These are phyloP conservation scores for Penicillium thymicola DNA, from an alignment of 2,329 filamentous ascomycete genomes.

Conservation along the genomic window DNA sequence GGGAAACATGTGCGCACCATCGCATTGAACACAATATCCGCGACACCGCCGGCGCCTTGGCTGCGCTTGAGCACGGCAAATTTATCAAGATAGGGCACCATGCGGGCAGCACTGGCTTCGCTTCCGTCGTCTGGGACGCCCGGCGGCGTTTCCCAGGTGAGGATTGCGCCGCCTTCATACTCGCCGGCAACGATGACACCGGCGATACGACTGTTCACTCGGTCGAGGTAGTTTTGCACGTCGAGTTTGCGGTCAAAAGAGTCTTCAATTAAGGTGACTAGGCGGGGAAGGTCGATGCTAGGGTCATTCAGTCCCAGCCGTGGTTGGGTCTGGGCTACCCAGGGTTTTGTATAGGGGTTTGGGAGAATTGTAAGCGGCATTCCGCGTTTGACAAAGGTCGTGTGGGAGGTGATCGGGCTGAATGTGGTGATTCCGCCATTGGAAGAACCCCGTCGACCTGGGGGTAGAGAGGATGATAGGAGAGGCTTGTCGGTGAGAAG, in stretches of 20 bases:
- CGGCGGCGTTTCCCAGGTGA: constrained; percentile 86
- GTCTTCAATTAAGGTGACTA: constrained; percentile 87
- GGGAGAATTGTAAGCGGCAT: constrained; percentile 86
- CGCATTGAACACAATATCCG: constrained; percentile 92
- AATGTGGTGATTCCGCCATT: constrained; percentile 26
- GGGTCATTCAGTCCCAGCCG: constrained; percentile 72
- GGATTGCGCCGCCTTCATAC: constrained; percentile 90
- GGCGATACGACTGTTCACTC: constrained; percentile 77
- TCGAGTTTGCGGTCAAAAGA: constrained; percentile 86
- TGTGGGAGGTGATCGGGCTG: constrained; percentile 48
- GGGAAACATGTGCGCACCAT: constrained; percentile 92
- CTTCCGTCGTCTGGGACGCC: constrained; percentile 55
- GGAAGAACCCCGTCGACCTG: constrained; percentile 56
- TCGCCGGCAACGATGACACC: constrained; percentile 93
- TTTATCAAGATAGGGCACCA: constrained; percentile 94
- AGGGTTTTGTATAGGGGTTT: constrained; percentile 61
- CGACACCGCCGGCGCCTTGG: constrained; percentile 87
- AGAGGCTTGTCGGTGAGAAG: constrained; percentile 92
- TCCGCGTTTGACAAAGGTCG: constrained; percentile 85
- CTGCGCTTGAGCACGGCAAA: constrained; percentile 87
- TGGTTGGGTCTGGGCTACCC: constrained; percentile 63
- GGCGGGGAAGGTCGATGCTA: constrained; percentile 74
- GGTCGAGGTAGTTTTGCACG: constrained; percentile 72
- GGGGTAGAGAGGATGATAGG: constrained; percentile 84
- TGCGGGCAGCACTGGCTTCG: constrained; percentile 54